These are phyloP conservation scores for Schizosaccharomyces versatilis DNA, from an alignment of 1,139 yeast genomes.

Conservation along the genomic window DNA sequence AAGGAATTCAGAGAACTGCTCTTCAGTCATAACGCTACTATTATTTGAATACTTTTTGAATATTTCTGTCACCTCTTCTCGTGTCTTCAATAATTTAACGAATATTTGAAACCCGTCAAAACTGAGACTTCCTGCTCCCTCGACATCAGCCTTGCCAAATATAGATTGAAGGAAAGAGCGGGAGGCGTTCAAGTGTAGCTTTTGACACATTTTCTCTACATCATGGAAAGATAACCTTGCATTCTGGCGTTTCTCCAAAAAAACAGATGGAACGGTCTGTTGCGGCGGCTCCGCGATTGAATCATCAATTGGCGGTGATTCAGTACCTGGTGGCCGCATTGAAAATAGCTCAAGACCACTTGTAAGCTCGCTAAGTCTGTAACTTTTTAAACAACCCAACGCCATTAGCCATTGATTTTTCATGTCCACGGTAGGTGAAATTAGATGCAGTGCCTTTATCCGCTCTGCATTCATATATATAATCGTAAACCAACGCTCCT, in stretches of 20 bases:
- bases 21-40: conserved; percentile 17
- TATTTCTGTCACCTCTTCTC: conserved; percentile 29
- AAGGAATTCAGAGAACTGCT: conserved; percentile 29
- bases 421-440: conserved; percentile 45
- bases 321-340: no score
- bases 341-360: conserved; percentile 18
- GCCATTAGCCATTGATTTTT: conserved; percentile 32
- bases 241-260: conserved; percentile 18
- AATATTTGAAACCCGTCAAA: conserved; percentile 55
- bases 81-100: conserved; percentile 30
- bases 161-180: conserved; percentile 21
- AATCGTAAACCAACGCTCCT: conserved; percentile 57
- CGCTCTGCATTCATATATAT: conserved; percentile 33
- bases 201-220: conserved; percentile 38
- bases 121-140: conserved; percentile 27
- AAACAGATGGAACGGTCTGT: not conserved
- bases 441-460: conserved; percentile 47
- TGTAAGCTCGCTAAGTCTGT: conserved; percentile 28
- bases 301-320: no score
- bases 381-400: conserved; percentile 25
- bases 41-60: conserved; percentile 18
- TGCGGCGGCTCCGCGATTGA: no score
- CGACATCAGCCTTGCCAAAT: conserved; percentile 31
- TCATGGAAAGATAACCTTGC: conserved; percentile 42
- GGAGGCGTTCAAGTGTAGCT: conserved; percentile 48